Base-by-base conservation (phyloP, 352 stramenopile genomes). In the Globisporangium middletonii region DNA sequence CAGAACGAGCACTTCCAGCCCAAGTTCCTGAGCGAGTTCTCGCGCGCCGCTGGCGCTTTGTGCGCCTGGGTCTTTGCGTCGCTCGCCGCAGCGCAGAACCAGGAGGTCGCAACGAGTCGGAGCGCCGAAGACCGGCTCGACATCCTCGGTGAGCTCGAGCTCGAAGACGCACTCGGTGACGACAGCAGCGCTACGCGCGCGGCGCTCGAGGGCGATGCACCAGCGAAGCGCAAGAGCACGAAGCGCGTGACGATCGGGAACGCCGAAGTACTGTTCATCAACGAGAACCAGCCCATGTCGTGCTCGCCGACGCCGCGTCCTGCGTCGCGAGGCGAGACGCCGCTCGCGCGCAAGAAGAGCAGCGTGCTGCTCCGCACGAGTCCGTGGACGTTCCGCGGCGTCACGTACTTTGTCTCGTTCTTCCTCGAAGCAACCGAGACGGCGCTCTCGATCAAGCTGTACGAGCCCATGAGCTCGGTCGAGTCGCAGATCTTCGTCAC, bases 401-500 rank as follows among this genome's bases (percentile, higher is more conserved):
- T 89, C 48, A 82, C 77, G 23, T 91, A 91, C 54, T 88, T 87
- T 52, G 81, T 89, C n/a, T 88, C 78, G n/a, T 89, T 91, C 54
- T 88, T 87, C 57, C 58, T 89, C 16, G 70, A 82, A 37, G 49
- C 68, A 15, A 61, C 65, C 7, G 69, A 66, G 7, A 26, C 67
- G 16, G 46, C 57, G 51, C 67, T 89, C n/a, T 79, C 75, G 30
- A 76, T 91, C 67, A 88, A 91, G 59, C 68, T 89, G 51, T 89
- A 87, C 64, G 78, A 91, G 66, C 78, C 78, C 35, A 87, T 88
- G 73, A 89, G 76, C 66, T 85, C 77, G 11, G 75, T 86, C 30
- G 78, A 91, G 54, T 89, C 78, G 26, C 74, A 88, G 52, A 85
- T 87, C 57, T 80, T 71, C 44, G 68, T 91, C 54, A 74, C 72